A percentile compares a stretch with the other conserved stretches of the same genome.
Conservation (phyloP, 2,329 filamentous ascomycete genomes). For the Rugonectria rugulosa region DNA sequence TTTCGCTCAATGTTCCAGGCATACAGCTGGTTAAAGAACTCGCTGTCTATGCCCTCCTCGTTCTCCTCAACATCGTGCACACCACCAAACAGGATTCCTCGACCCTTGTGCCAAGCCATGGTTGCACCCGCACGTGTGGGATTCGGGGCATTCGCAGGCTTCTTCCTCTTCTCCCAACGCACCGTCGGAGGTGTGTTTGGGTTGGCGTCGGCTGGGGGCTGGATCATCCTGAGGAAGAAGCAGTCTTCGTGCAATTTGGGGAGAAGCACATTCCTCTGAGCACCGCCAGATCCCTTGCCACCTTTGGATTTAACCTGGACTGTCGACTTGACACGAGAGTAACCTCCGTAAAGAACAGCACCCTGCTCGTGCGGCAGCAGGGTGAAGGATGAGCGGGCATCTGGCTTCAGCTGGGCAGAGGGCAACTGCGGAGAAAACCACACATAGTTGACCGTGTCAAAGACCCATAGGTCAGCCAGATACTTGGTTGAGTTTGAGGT, state of each 20-base stretch:
- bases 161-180: slow-evolving; percentile 93
- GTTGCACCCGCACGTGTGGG: slow-evolving; percentile 87
- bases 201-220: slow-evolving; percentile 72
- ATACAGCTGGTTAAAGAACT: slow-evolving; percentile 93
- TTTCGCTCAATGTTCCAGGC: slow-evolving; percentile 97
- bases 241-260: slow-evolving; percentile 94
- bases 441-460: slow-evolving; percentile 85
- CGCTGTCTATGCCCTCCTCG: slow-evolving; percentile 94
- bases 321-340: slow-evolving; percentile 85
- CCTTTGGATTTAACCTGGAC: slow-evolving; percentile 65
- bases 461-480: slow-evolving; percentile 91
- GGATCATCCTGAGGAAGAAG: slow-evolving; percentile 86
- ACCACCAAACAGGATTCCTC: slow-evolving; percentile 92
- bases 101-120: slow-evolving; percentile 92
- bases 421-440: slow-evolving; percentile 84
- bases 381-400: slow-evolving; percentile 90
- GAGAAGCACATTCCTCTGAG: slow-evolving; percentile 77
- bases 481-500: slow-evolving; percentile 96
- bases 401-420: slow-evolving; percentile 83
- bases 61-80: slow-evolving; percentile 92
- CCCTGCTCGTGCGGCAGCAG: slow-evolving; percentile 90
- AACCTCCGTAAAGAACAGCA: slow-evolving; percentile 90
- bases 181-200: slow-evolving; percentile 73
- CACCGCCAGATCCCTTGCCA: slow-evolving; percentile 62
- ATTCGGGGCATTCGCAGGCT: slow-evolving; percentile 85